These are phyloP conservation scores for Candida palmyrensis DNA, from an alignment of 805 yeast genomes.

Conservation along the genomic window DNA sequence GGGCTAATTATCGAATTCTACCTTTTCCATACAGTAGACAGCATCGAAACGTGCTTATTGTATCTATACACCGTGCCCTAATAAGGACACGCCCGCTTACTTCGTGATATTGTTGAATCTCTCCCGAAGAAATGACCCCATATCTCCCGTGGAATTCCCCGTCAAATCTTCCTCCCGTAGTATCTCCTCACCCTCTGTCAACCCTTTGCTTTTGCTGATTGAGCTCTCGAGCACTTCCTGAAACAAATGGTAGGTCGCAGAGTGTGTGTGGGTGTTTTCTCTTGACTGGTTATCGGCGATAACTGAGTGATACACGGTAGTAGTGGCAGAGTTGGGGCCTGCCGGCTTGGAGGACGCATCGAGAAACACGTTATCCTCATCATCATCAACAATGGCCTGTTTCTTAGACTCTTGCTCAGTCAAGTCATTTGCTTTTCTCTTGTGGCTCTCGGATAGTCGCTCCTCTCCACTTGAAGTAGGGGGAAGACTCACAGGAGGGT, in stretches of 20 bases:
- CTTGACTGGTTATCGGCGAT: conserved; percentile 9
- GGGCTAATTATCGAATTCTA: too few species aligned
- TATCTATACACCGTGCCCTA: too few species aligned
- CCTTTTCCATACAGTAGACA: too few species aligned
- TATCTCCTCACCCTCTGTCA: background rate
- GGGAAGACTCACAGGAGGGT: conserved; percentile 9
- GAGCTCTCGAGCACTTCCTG: conserved; percentile 18
- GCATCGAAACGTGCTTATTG: too few species aligned
- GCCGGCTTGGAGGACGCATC: conserved; percentile 14
- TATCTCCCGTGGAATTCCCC: conserved; percentile 14
- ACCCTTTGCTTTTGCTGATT: background rate
- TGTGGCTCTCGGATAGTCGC: too few species aligned
- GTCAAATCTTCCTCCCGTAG: conserved; percentile 6
- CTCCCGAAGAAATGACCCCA: conserved; percentile 13
- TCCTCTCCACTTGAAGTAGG: too few species aligned
- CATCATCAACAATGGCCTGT: conserved; percentile 12
- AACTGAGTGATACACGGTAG: conserved; percentile 30
- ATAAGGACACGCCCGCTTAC: too few species aligned
- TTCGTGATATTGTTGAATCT: conserved; percentile 13
- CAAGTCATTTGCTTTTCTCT: conserved; percentile 2
- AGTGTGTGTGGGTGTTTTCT: conserved; percentile 13
- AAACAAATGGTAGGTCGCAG: conserved; percentile 27
- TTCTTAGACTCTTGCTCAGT: background rate
- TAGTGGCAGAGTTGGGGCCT: conserved; percentile 16
- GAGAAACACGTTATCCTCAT: conserved; percentile 29